Evolutionary conservation across 148 eudicot genomes (phyloP).

Genomic region (Rhododendron simsii): DNA sequence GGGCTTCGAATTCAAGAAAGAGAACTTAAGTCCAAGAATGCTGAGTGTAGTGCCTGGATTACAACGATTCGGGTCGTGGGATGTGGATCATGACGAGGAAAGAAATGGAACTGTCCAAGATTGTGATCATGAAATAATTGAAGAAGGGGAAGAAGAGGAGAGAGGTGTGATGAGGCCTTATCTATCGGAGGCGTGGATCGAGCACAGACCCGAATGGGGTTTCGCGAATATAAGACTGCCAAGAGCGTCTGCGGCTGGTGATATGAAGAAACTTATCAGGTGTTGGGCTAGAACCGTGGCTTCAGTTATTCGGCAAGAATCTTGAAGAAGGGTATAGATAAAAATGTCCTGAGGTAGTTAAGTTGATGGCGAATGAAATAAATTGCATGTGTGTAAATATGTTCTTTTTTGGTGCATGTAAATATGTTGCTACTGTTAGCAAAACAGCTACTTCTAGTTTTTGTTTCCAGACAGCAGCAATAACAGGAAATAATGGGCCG

Average conservation of each 20-base stretch:
- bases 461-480: neutral
- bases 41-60: slow-evolving; percentile 55
- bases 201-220: slow-evolving; percentile 35
- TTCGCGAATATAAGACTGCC: slow-evolving; percentile 36
- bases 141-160: slow-evolving; percentile 2
- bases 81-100: neutral
- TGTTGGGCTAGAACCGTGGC: slow-evolving; percentile 71
- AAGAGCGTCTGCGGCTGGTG: slow-evolving; percentile 32
- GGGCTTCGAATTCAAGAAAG: slow-evolving; percentile 47
- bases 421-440: neutral
- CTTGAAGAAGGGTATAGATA: slow-evolving; percentile 1
- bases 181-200: slow-evolving; percentile 61
- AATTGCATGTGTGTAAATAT: no score
- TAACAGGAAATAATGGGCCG: neutral
- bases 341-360: neutral
- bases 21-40: slow-evolving; percentile 35
- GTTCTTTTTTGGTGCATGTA: no score
- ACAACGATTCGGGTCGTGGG: slow-evolving; percentile 30
- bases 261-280: slow-evolving; percentile 56
- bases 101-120: neutral
- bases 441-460: neutral
- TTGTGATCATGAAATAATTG: neutral
- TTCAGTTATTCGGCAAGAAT: slow-evolving; percentile 24
- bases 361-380: neutral
- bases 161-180: slow-evolving; percentile 37